Conservation (phyloP, 2,329 filamentous ascomycete genomes). For the Venturia asperata region DNA sequence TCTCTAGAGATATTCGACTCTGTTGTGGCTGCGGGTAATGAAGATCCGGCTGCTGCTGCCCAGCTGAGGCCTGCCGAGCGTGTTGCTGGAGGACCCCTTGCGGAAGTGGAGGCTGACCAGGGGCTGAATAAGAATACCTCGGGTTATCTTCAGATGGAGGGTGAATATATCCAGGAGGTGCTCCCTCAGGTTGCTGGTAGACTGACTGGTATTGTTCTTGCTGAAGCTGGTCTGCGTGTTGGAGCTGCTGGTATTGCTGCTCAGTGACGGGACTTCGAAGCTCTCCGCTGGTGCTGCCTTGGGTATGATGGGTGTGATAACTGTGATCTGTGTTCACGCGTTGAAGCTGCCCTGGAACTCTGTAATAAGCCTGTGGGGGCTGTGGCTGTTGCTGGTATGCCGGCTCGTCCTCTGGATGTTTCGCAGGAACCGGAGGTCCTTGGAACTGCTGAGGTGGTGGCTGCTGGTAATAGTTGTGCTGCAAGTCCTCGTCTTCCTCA, state of each 20-base stretch:
- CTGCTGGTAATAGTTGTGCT: conserved; percentile 27
- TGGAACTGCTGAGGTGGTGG: conserved; percentile 29
- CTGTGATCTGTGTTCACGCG: conserved; percentile 16
- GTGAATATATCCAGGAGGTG: conserved; percentile 20
- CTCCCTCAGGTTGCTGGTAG: conserved; percentile 25
- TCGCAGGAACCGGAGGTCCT: conserved; percentile 12
- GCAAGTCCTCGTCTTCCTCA: conserved; percentile 25
- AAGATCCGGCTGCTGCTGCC: conserved; percentile 15
- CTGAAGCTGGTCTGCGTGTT: conserved; percentile 29
- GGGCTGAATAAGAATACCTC: conserved; percentile 13
- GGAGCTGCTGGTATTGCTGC: conserved; percentile 30
- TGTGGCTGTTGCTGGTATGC: conserved; percentile 16
- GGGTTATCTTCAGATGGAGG: conserved; percentile 4
- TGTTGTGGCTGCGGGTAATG: conserved; percentile 16
- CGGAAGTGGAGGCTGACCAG: not conserved
- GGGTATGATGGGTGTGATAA: conserved; percentile 26
- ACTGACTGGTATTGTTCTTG: conserved; percentile 26
- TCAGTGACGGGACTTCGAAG: conserved; percentile 26
- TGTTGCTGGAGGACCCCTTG: conserved; percentile 5
- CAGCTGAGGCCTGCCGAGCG: not conserved
- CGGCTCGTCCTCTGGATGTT: conserved; percentile 1
- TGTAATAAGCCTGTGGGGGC: conserved; percentile 16
- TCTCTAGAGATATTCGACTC: conserved; percentile 12
- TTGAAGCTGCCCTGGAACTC: not conserved
- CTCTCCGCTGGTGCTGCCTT: conserved; percentile 9